These are phyloP conservation scores for Mortierella sp. DNA, from an alignment of 371 early-diverging fungal genomes.

Conservation along the genomic window DNA sequence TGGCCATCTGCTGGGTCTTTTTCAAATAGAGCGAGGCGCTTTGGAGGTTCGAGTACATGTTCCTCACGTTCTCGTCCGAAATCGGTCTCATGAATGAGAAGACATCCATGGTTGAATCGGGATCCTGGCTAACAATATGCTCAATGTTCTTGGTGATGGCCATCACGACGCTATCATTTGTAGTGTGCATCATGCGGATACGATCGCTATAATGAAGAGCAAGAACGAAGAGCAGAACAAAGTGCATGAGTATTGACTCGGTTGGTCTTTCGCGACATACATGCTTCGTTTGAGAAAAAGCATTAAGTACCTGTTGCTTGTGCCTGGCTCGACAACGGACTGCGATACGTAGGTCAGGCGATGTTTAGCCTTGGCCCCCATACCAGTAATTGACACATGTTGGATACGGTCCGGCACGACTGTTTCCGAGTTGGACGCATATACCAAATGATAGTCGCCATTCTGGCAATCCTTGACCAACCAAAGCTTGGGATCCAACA, in stretches of 20 bases:
- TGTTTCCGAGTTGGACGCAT: constrained; percentile 38
- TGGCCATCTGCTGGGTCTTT: constrained; percentile 67
- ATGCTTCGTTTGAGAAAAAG: no score
- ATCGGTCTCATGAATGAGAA: constrained; percentile 56
- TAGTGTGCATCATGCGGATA: constrained; percentile 50
- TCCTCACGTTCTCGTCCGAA: constrained; percentile 46
- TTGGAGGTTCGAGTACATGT: constrained; percentile 61
- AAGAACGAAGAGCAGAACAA: background rate
- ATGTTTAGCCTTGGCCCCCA: constrained; percentile 46
- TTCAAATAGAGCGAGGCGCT: constrained; percentile 60
- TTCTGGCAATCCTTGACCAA: constrained; percentile 67
- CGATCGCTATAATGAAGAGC: constrained; percentile 10
- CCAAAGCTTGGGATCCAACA: constrained; percentile 66
- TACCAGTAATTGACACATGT: constrained; percentile 36
- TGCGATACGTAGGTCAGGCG: constrained; percentile 47
- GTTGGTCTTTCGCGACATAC: no score
- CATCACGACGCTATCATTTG: constrained; percentile 48
- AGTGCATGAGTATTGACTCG: no score
- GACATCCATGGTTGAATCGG: constrained; percentile 52
- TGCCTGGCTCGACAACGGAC: constrained; percentile 37
- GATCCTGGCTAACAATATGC: constrained; percentile 25
- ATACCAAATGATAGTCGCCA: constrained; percentile 57
- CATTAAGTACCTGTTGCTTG: constrained; percentile 19
- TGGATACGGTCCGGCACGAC: constrained; percentile 42
- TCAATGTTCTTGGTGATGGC: constrained; percentile 46